Conservation (phyloP, 2,329 filamentous ascomycete species). For the Macrophomina pseudophaseolina region DNA sequence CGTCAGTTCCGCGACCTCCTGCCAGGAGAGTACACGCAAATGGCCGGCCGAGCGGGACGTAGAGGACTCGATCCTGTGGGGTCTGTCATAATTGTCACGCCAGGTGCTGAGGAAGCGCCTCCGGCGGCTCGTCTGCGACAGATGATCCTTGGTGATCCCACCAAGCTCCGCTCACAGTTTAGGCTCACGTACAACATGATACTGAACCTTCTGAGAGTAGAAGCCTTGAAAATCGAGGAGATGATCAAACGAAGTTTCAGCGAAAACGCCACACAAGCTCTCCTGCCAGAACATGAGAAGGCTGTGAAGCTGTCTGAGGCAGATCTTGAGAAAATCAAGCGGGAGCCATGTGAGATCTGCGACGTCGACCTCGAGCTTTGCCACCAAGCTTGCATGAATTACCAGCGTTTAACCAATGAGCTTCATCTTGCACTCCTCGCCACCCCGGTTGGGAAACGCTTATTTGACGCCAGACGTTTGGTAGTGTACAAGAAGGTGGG, state of each 20-base stretch:
- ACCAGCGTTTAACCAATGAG: conserved; percentile 77
- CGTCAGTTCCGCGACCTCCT: conserved; percentile 88
- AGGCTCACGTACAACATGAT: conserved; percentile 99
- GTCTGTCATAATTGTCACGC: conserved; percentile 87
- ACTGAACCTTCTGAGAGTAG: conserved; percentile 88
- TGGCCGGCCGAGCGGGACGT: conserved; percentile 93
- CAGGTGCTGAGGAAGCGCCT: conserved; percentile 84
- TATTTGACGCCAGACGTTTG: conserved; percentile 76
- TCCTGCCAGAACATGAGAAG: conserved; percentile 94
- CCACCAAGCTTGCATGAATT: conserved; percentile 81
- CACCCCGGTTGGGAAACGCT: conserved; percentile 81
- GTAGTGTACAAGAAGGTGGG: conserved; percentile 75
- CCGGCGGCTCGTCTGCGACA: conserved; percentile 80
- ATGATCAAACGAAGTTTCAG: conserved; percentile 99
- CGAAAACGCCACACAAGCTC: conserved; percentile 93
- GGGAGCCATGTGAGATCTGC: conserved; percentile 81
- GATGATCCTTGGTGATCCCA: conserved; percentile 96
- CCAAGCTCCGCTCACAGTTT: conserved; percentile 94
- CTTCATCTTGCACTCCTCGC: conserved; percentile 76
- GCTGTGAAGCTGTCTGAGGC: conserved; percentile 90
- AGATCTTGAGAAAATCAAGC: conserved; percentile 86
- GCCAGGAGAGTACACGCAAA: conserved; percentile 97
- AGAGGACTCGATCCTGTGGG: conserved; percentile 92
- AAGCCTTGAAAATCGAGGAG: conserved; percentile 97
- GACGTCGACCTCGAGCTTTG: conserved; percentile 79